Evolutionary conservation across 345 rosid genomes (phyloP).

Genomic region (Citrus mangshanensis): DNA sequence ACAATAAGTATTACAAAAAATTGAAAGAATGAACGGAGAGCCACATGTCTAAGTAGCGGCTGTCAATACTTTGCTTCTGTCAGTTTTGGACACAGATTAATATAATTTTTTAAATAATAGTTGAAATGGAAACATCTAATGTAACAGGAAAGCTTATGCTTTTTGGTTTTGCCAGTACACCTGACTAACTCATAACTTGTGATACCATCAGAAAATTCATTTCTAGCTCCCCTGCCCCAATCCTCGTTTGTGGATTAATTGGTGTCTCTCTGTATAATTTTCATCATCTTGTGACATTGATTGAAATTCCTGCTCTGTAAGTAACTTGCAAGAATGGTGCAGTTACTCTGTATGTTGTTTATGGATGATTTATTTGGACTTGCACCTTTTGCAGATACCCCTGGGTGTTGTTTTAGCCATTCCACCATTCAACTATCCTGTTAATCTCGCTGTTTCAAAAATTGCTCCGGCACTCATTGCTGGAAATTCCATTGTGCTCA

Average conservation of each 20-base stretch:
- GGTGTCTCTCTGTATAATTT: not conserved
- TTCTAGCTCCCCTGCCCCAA: not conserved
- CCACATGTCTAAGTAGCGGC: not conserved
- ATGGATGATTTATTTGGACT: not conserved
- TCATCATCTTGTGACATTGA: not conserved
- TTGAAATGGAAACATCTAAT: not conserved
- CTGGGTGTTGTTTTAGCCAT: constrained; percentile 90
- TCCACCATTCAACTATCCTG: constrained; percentile 97
- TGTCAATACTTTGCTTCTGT: not conserved
- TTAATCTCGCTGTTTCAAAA: constrained; percentile 92
- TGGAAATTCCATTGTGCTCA: constrained; percentile 92
- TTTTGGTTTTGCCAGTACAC: not conserved
- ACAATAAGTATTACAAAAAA: not conserved
- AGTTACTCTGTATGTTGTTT: not conserved
- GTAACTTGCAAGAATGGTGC: not conserved
- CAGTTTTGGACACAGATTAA: not conserved
- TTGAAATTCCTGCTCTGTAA: not conserved
- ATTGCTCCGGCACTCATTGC: constrained; percentile 92
- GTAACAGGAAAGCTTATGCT: not conserved
- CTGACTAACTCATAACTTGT: not conserved
- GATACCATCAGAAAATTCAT: not conserved
- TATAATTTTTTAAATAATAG: not conserved
- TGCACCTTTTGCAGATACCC: constrained; percentile 48
- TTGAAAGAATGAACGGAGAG: too few species aligned
- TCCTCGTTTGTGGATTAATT: not conserved